Percentiles rank a stretch among this genome's conserved stretches.
Conservation (phyloP, 1,284 basidiomycete species). For the Neonothopanus nambi region DNA sequence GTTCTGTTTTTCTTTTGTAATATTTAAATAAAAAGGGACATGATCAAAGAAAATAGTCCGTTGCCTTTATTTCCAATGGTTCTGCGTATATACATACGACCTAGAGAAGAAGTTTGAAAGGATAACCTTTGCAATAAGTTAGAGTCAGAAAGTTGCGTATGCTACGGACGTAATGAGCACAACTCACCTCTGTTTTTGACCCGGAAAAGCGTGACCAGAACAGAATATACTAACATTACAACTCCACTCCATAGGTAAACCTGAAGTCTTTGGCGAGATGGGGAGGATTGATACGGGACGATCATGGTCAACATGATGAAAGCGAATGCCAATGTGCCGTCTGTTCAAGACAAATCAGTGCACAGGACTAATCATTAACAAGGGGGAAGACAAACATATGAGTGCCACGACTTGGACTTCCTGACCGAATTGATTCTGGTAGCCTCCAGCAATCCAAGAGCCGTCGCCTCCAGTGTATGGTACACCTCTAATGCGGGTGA, state of each 20-base stretch:
- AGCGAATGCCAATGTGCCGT: conserved; percentile 79
- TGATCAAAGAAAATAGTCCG: not conserved
- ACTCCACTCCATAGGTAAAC: conserved; percentile 90
- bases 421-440: conserved; percentile 89
- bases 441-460: conserved; percentile 86
- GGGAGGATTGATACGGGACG: conserved; percentile 79
- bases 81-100: conserved; percentile 1
- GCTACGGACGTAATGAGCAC: conserved; percentile 1
- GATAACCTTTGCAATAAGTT: conserved; percentile 54
- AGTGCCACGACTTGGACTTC: conserved; percentile 88
- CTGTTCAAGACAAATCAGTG: conserved; percentile 43
- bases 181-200: conserved; percentile 84
- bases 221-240: conserved; percentile 83
- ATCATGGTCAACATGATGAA: conserved; percentile 84
- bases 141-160: conserved; percentile 1
- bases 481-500: conserved; percentile 86
- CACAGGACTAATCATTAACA: conserved; percentile 6
- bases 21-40: not conserved
- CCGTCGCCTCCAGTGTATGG: conserved; percentile 72
- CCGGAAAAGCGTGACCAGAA: conserved; percentile 87
- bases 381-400: conserved; percentile 69
- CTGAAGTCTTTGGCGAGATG: conserved; percentile 78
- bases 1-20: conserved; percentile 3
- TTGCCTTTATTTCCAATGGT: not conserved
- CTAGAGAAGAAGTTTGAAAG: conserved; percentile 74